A percentile compares a stretch with the other conserved stretches of the same genome.
These are phyloP conservation scores for Auricularia auricula-judae DNA, from an alignment of 768 basidiomycete genomes.

Conservation along the genomic window DNA sequence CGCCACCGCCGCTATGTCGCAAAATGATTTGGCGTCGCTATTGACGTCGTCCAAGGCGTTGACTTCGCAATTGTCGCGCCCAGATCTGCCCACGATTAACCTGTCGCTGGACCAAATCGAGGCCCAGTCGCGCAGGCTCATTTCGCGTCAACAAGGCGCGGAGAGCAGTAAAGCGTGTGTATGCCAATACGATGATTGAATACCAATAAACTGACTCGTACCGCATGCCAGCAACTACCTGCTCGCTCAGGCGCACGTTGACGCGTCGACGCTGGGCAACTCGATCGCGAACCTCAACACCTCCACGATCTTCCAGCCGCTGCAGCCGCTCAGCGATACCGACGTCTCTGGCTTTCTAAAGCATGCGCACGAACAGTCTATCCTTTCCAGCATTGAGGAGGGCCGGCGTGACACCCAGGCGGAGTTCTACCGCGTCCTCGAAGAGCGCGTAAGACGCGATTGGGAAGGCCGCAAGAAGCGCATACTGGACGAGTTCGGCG, in stretches of 20 bases:
- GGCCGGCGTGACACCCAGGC: conserved; percentile 75
- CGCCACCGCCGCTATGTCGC: conserved; percentile 1
- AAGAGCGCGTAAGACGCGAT: conserved; percentile 62
- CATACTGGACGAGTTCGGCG: conserved; percentile 83
- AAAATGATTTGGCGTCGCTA: conserved; percentile 14
- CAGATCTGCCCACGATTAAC: conserved; percentile 79
- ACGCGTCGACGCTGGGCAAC: conserved; percentile 75
- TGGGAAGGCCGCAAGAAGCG: conserved; percentile 89
- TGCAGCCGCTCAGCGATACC: conserved; percentile 89
- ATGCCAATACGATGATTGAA: not conserved
- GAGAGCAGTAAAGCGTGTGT: conserved; percentile 58
- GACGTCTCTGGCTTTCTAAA: conserved; percentile 90
- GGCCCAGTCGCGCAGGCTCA: conserved; percentile 77
- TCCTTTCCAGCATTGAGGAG: conserved; percentile 90
- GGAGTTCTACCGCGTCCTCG: conserved; percentile 72
- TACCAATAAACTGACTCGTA: not conserved
- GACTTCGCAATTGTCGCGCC: conserved; percentile 63
- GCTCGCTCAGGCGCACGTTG: conserved; percentile 87
- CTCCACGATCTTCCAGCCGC: conserved; percentile 70
- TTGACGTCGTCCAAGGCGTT: conserved; percentile 34
- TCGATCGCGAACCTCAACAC: conserved; percentile 80
- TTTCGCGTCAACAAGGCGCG: conserved; percentile 52
- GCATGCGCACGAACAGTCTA: conserved; percentile 90
- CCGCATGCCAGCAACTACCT: conserved; percentile 60
- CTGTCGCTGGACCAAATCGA: conserved; percentile 94